phyloP scores from a whole-genome alignment of 306 rosid genomes.

The Aeschynomene evenia region DNA sequence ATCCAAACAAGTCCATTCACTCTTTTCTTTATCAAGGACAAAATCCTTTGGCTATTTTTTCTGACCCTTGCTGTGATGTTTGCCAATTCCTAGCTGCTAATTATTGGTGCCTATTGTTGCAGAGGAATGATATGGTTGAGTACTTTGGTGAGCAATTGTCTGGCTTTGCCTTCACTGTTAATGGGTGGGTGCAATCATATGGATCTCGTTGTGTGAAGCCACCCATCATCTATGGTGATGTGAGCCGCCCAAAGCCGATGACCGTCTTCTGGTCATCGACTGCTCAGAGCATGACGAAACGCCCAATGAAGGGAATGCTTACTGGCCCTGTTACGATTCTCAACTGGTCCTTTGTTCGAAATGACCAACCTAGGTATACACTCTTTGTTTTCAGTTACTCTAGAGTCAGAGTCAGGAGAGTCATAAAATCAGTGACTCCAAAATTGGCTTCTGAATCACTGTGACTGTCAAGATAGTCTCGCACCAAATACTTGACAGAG shows the following conservation, averaged over 20 bases:
- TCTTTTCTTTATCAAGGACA: neutral
- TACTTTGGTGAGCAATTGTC: slow-evolving; percentile 90
- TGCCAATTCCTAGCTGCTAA: slow-evolving; percentile 15
- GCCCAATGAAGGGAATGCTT: slow-evolving; percentile 97
- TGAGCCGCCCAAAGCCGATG: slow-evolving; percentile 89
- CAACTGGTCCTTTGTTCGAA: slow-evolving; percentile 87
- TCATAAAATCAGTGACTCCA: too few species aligned
- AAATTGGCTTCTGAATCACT: too few species aligned
- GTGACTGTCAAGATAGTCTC: too few species aligned
- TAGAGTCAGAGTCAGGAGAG: too few species aligned
- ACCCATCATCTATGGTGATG: slow-evolving; percentile 88
- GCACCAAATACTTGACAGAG: too few species aligned
- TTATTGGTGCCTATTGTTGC: slow-evolving; percentile 34
- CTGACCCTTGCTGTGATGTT: neutral
- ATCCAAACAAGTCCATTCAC: too few species aligned
- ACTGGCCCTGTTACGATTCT: slow-evolving; percentile 94
- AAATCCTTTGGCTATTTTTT: neutral
- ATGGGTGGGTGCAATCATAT: slow-evolving; percentile 92
- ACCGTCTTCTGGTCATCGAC: slow-evolving; percentile 85
- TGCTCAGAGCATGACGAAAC: slow-evolving; percentile 78
- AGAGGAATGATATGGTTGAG: slow-evolving; percentile 95
- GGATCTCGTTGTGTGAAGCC: slow-evolving; percentile 98
- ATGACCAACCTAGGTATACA: slow-evolving; percentile 76
- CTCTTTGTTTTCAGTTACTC: too few species aligned
- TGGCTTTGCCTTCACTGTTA: slow-evolving; percentile 78